A percentile compares a stretch with the other conserved stretches of the same genome.
phyloP scores from a whole-genome alignment of 345 rosid genomes.

The Lepidium africanum region DNA sequence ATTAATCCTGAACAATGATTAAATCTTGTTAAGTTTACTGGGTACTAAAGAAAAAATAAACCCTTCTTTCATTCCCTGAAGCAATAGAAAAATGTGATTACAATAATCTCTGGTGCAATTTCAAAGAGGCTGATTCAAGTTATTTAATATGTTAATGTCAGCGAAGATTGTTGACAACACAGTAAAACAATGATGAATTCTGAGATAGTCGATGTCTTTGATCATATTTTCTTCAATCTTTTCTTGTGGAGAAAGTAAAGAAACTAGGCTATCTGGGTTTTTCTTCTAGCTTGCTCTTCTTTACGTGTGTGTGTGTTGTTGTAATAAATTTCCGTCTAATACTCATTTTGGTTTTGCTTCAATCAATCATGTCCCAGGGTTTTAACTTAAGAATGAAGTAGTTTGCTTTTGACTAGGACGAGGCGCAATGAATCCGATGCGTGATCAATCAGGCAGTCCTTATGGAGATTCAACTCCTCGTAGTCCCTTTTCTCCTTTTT shows the following conservation, averaged over 20 bases:
- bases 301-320: not conserved
- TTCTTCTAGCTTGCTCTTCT: not conserved
- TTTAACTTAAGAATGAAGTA: conserved; percentile 15
- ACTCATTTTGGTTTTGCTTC: not conserved
- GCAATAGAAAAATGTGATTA: not conserved
- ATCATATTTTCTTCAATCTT: not conserved
- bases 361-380: conserved; percentile 6
- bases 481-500: conserved; percentile 22
- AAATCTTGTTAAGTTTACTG: not conserved
- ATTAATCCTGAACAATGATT: not conserved
- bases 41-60: not conserved
- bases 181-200: not conserved
- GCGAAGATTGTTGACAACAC: not conserved
- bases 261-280: not conserved
- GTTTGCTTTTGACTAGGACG: not conserved
- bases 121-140: not conserved
- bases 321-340: not conserved
- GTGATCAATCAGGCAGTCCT: conserved; percentile 30
- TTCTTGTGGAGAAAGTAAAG: not conserved
- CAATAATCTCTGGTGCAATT: not conserved
- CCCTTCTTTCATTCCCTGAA: not conserved
- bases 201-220: not conserved
- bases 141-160: not conserved
- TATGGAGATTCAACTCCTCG: conserved; percentile 31
- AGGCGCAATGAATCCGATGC: conserved; percentile 14